Conservation (phyloP, 495 filamentous ascomycete genomes). For the Penicillium fimorum region DNA sequence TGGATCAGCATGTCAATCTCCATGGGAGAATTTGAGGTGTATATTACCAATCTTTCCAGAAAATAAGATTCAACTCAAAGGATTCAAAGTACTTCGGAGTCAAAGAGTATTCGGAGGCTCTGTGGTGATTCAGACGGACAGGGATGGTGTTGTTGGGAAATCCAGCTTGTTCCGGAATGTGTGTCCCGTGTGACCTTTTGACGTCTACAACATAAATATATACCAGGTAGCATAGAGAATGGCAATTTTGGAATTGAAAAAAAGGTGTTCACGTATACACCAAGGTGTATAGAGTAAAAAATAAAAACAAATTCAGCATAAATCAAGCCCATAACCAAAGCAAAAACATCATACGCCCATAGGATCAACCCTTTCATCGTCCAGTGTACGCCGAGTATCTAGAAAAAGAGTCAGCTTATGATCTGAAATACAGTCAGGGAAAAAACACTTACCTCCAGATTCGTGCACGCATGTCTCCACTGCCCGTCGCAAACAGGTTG, state of each 20-base stretch:
- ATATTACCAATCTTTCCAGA: neutral
- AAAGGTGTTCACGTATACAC: constrained; percentile 2
- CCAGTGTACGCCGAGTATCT: constrained; percentile 48
- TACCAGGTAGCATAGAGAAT: neutral
- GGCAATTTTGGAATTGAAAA: constrained; percentile 5
- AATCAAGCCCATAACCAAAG: constrained; percentile 23
- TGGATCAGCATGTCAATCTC: neutral
- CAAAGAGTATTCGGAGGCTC: constrained; percentile 23
- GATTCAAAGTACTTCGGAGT: too few relatives aligned
- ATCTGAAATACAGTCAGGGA: constrained; percentile 7
- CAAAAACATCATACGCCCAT: constrained; percentile 36
- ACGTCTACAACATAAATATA: neutral
- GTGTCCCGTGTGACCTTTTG: neutral
- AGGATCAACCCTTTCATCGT: constrained; percentile 42
- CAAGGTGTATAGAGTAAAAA: constrained; percentile 7
- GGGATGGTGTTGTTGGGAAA: constrained; percentile 12
- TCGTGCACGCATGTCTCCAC: constrained; percentile 85
- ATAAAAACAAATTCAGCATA: constrained; percentile 13
- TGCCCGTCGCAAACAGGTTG: constrained; percentile 80
- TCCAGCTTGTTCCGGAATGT: constrained; percentile 4
- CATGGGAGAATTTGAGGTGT: neutral
- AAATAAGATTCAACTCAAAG: neutral
- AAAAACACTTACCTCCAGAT: constrained; percentile 71
- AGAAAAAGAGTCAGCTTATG: constrained; percentile 6
- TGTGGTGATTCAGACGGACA: constrained; percentile 25